phyloP scores from a whole-genome alignment of 129 eudicot genomes.

The Ambrosia artemisiifolia region DNA sequence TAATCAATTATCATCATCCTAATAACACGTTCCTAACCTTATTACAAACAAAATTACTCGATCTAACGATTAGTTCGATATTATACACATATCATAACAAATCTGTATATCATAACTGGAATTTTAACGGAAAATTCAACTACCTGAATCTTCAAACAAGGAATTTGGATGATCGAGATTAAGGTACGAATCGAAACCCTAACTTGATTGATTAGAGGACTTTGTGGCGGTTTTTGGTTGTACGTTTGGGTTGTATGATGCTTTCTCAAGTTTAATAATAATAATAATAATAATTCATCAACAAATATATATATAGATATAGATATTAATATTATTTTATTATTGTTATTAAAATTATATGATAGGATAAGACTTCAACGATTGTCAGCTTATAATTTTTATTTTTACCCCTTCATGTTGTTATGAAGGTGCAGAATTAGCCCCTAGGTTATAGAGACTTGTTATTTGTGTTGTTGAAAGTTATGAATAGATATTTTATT shows the following conservation, averaged over 20 bases:
- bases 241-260: constrained; percentile 23
- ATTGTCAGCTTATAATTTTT: neutral
- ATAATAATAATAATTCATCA: constrained; percentile 14
- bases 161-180: constrained; percentile 1
- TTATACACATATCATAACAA: too few relatives aligned
- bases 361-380: neutral
- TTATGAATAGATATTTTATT: too few relatives aligned
- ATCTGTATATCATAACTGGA: constrained; percentile 9
- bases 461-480: neutral
- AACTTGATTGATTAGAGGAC: constrained; percentile 21
- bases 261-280: constrained; percentile 16
- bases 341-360: neutral
- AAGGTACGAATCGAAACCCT: constrained; percentile 16
- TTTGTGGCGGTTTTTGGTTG: constrained; percentile 18
- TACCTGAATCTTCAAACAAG: constrained; percentile 15
- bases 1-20: too few relatives aligned
- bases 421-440: neutral
- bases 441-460: neutral
- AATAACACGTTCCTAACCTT: too few relatives aligned
- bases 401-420: neutral
- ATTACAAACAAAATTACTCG: too few relatives aligned
- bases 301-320: neutral
- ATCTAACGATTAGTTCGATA: too few relatives aligned
- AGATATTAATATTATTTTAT: too few relatives aligned
- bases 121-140: constrained; percentile 16